phyloP scores from a whole-genome alignment of 2,329 filamentous ascomycete genomes.

The Trichoderma oligosporum region DNA sequence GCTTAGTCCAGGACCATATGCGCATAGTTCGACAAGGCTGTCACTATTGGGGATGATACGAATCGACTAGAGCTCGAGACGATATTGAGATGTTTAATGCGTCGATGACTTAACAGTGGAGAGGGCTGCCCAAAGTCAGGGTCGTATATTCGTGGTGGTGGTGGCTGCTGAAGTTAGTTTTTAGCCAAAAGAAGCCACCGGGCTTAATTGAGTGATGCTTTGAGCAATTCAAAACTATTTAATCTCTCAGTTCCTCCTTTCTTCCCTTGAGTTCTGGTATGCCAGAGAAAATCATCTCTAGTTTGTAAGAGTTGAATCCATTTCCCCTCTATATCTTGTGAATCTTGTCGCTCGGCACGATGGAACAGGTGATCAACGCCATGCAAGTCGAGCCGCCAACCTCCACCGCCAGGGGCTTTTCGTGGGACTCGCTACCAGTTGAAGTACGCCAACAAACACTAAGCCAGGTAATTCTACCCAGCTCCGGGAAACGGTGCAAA shows the following conservation, averaged over 20 bases:
- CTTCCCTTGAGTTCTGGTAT: neutral
- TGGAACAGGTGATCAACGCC: neutral
- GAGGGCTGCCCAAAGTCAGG: no score
- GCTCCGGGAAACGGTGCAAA: neutral
- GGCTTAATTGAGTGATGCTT: no score
- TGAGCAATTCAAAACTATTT: no score
- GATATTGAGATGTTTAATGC: no score
- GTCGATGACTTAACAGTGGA: no score
- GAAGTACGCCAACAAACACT: conserved; percentile 3
- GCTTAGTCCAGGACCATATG: no score
- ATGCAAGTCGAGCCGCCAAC: neutral
- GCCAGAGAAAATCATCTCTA: neutral
- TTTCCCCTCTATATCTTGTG: neutral
- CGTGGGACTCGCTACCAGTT: neutral
- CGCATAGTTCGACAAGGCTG: no score
- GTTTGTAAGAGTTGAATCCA: neutral
- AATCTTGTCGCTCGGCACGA: neutral
- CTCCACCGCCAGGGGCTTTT: neutral
- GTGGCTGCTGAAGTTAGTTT: no score
- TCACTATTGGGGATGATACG: no score
- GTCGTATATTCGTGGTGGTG: no score
- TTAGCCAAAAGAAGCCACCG: no score
- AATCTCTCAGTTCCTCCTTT: neutral
- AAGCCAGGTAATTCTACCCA: neutral
- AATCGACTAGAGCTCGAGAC: no score